Conservation (phyloP, 805 yeast genomes). For the Ogataea naganishii region DNA sequence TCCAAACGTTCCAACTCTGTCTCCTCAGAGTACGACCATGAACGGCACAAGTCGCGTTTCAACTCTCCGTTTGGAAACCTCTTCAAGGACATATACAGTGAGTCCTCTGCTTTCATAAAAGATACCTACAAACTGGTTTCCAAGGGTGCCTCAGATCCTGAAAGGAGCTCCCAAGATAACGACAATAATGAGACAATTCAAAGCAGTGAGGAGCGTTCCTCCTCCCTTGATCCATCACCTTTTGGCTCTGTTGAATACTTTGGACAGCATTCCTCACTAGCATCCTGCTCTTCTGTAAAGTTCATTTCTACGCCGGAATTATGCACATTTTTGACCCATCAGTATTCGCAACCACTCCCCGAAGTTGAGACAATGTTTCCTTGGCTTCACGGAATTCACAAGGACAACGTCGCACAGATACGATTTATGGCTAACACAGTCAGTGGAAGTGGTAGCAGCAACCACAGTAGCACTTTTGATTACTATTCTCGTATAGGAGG, state of each 20-base stretch:
- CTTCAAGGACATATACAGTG: too few species aligned
- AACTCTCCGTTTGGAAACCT: slow-evolving; percentile 8
- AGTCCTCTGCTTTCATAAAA: too few species aligned
- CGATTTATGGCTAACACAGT: slow-evolving; percentile 26
- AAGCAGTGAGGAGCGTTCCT: too few species aligned
- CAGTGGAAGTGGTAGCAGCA: slow-evolving; percentile 2
- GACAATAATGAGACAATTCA: too few species aligned
- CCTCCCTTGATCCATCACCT: too few species aligned
- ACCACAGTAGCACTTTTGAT: slow-evolving; percentile 1
- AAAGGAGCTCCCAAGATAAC: too few species aligned
- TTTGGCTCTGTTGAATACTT: too few species aligned
- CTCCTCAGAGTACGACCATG: slow-evolving; percentile 17
- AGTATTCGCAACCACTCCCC: slow-evolving; percentile 36
- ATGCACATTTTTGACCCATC: slow-evolving; percentile 11
- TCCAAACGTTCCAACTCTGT: slow-evolving; percentile 21
- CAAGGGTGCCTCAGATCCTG: too few species aligned
- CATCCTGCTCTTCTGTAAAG: too few species aligned
- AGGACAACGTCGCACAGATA: slow-evolving; percentile 44
- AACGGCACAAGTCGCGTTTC: slow-evolving; percentile 17
- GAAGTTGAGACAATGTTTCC: slow-evolving; percentile 69
- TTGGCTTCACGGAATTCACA: slow-evolving; percentile 79
- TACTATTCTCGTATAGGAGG: slow-evolving; percentile 10
- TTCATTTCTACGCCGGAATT: slow-evolving; percentile 18
- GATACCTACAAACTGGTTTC: too few species aligned
- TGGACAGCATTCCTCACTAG: too few species aligned